Evolutionary conservation across 257 asterid genomes (phyloP).

Genomic region (Lycium ferocissimum): DNA sequence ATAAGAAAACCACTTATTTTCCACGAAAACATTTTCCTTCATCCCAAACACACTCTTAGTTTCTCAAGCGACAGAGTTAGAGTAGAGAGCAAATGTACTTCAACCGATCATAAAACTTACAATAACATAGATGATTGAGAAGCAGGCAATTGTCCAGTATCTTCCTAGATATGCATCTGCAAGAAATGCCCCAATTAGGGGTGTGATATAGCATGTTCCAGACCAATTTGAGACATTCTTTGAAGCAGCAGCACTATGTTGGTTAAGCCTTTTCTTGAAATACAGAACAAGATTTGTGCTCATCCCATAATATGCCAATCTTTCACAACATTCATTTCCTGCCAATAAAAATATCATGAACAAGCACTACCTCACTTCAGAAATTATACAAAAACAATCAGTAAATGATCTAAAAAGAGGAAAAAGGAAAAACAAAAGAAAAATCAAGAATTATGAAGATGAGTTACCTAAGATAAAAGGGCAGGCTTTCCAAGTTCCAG

Average conservation of each 20-base stretch:
- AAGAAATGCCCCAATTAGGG: slow-evolving; percentile 70
- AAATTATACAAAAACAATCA: background rate
- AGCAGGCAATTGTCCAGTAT: slow-evolving; percentile 74
- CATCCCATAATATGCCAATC: slow-evolving; percentile 26
- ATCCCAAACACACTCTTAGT: background rate
- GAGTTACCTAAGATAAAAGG: slow-evolving; percentile 67
- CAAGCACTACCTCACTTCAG: background rate
- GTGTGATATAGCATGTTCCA: slow-evolving; percentile 76
- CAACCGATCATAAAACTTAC: slow-evolving; percentile 43
- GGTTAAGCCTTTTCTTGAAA: slow-evolving; percentile 51
- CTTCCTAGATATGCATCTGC: slow-evolving; percentile 84
- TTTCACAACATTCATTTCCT: slow-evolving; percentile 46
- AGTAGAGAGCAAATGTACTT: background rate
- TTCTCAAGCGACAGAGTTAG: background rate
- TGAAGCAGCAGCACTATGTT: slow-evolving; percentile 62
- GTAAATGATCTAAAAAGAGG: background rate
- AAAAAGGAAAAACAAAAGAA: background rate
- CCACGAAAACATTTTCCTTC: too few species aligned
- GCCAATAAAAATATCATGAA: slow-evolving; percentile 3
- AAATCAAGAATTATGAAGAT: background rate
- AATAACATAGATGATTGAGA: slow-evolving; percentile 66
- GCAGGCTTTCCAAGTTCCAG: slow-evolving; percentile 87
- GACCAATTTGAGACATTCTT: slow-evolving; percentile 73
- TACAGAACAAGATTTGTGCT: slow-evolving; percentile 43
- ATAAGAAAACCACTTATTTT: too few species aligned